These are phyloP conservation scores for Chytriomyces confervae DNA, from an alignment of 192 early-diverging fungal genomes.

Conservation along the genomic window DNA sequence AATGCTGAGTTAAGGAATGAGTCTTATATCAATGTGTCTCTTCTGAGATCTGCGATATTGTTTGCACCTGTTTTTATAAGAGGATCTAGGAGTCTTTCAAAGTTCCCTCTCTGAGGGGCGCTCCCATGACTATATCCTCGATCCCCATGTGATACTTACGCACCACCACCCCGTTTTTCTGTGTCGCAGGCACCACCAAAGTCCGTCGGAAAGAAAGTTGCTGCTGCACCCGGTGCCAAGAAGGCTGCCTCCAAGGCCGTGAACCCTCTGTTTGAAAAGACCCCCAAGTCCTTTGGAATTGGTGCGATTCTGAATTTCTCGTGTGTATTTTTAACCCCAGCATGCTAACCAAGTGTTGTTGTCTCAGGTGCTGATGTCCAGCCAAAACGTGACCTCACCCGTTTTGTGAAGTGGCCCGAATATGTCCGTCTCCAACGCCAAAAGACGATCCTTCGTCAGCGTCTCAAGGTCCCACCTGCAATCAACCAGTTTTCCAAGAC, in stretches of 20 bases:
- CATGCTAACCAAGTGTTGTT: no score
- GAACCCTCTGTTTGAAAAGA: constrained; percentile 96
- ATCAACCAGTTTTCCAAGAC: constrained; percentile 99
- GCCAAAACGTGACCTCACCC: constrained; percentile 91
- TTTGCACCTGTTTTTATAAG: no score
- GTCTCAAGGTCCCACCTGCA: constrained; percentile 99
- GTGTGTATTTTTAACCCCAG: constrained; percentile 22
- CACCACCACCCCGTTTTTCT: no score
- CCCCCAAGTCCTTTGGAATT: constrained; percentile 92
- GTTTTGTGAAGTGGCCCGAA: constrained; percentile 99
- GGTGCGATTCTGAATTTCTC: constrained; percentile 55
- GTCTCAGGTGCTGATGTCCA: constrained; percentile 85
- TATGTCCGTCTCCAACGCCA: constrained; percentile 99
- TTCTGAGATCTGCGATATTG: no score
- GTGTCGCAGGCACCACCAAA: constrained; percentile 21
- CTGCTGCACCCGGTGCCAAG: constrained; percentile 81
- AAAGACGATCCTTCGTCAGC: constrained; percentile 94
- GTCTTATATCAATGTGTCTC: no score
- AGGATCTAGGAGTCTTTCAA: no score
- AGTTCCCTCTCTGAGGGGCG: no score
- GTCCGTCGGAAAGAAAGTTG: constrained; percentile 72
- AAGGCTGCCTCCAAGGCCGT: constrained; percentile 63
- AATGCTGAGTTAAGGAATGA: no score
- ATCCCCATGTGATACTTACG: not conserved
- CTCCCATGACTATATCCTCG: no score